Percentiles rank a stretch among this genome's conserved stretches.
phyloP scores from a whole-genome alignment of 139 green algal genomes.

The Limnomonas spitsbergensis region DNA sequence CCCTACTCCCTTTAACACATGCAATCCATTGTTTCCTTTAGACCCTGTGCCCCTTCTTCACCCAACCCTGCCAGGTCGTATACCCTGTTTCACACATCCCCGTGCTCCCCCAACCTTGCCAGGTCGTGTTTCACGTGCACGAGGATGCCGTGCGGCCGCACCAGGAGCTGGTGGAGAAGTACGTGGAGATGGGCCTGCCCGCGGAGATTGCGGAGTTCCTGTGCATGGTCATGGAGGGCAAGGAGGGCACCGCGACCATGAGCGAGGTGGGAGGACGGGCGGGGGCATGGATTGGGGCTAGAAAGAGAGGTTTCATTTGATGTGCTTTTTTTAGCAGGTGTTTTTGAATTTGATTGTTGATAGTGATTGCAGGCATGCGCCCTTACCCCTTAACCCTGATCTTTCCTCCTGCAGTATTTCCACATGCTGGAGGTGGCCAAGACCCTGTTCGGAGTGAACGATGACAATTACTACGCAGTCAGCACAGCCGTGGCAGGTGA shows the following conservation, averaged over 20 bases:
- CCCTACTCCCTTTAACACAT: no score
- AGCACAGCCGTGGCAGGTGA: slow-evolving; percentile 33
- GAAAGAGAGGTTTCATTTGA: background rate
- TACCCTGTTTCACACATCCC: no score
- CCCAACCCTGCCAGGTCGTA: no score
- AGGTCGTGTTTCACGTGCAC: slow-evolving; percentile 14
- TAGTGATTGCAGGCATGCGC: no score
- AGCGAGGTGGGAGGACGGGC: no score
- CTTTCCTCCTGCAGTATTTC: slow-evolving; percentile 37
- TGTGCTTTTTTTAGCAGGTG: background rate
- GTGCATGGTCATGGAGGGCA: slow-evolving; percentile 36
- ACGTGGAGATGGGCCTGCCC: slow-evolving; percentile 38
- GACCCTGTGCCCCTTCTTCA: no score
- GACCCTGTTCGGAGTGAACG: slow-evolving; percentile 34
- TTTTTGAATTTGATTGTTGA: no score
- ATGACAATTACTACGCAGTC: slow-evolving; percentile 44
- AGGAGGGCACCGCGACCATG: slow-evolving; percentile 39
- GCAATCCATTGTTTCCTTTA: no score
- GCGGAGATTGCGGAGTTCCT: slow-evolving; percentile 38
- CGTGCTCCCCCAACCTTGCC: no score
- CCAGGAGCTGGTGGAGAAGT: slow-evolving; percentile 20
- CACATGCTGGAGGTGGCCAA: slow-evolving; percentile 41
- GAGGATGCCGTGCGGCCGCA: background rate
- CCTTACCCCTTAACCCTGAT: no score
- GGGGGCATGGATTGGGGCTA: background rate